Percentiles rank a stretch among this genome's conserved stretches.
Evolutionary conservation across 192 early-diverging fungal genomes (phyloP).

Genomic region (Coemansia sp.): DNA sequence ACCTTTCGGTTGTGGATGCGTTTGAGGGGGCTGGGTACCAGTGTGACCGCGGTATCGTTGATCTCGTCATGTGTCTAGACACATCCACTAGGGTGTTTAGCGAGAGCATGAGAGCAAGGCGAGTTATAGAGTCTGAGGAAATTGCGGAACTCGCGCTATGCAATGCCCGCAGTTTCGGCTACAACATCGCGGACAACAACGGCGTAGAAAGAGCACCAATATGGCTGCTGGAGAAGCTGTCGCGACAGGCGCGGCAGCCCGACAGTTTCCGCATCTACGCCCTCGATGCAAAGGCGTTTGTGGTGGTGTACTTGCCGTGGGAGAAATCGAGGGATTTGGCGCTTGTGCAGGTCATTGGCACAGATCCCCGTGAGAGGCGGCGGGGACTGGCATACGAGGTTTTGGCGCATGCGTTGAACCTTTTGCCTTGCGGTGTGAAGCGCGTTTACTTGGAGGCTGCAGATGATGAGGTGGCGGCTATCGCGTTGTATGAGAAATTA

Average conservation of each 20-base stretch:
- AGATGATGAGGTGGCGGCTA: conserved; percentile 12
- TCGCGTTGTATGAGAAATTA: conserved; percentile 14
- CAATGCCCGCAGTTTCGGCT: conserved; percentile 21
- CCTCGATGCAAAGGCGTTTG: conserved; percentile 23
- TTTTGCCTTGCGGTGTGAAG: background rate
- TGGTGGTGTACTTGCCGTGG: conserved; percentile 8
- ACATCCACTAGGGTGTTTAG: background rate
- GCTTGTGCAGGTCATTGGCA: conserved; percentile 17
- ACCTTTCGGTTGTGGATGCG: background rate
- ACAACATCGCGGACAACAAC: too few relatives aligned
- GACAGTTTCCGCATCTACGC: conserved; percentile 6
- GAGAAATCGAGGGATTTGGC: conserved; percentile 22
- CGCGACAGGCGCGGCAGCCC: conserved; percentile 8
- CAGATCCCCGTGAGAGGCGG: conserved; percentile 6
- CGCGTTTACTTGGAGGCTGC: conserved; percentile 25
- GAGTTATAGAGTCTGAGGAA: background rate
- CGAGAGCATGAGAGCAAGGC: background rate
- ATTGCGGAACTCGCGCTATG: conserved; percentile 5
- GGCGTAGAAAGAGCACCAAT: background rate
- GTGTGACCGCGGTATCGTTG: conserved; percentile 15
- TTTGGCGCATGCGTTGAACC: conserved; percentile 5
- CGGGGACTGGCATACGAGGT: conserved; percentile 16
- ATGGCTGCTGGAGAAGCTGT: conserved; percentile 30
- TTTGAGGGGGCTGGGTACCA: conserved; percentile 12
- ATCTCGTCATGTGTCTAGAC: conserved; percentile 16